phyloP scores from a whole-genome alignment of 179 eudicot genomes.

The Silene noctiflora region DNA sequence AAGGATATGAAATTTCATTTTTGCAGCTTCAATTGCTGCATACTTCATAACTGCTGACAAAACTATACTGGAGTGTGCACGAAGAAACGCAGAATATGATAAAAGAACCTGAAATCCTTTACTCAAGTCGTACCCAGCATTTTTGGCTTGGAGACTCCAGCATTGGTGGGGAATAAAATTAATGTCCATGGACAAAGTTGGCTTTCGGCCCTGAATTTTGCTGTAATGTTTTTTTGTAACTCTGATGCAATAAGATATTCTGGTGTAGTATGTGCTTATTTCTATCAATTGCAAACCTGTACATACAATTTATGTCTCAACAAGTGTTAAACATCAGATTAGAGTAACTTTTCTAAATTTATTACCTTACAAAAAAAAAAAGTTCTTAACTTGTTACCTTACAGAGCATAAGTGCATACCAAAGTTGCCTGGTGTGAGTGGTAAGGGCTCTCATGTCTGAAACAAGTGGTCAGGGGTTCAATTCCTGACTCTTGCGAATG shows the following conservation, averaged over 20 bases:
- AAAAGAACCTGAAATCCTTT: constrained; percentile 29
- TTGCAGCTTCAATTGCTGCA: constrained; percentile 75
- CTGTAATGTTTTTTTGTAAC: not conserved
- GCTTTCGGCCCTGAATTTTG: not conserved
- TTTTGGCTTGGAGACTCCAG: constrained; percentile 2
- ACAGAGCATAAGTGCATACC: too few species aligned
- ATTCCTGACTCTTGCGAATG: too few species aligned
- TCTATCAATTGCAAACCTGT: not conserved
- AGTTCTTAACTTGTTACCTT: too few species aligned
- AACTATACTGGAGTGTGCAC: constrained; percentile 68
- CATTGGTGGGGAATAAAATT: not conserved
- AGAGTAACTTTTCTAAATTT: too few species aligned
- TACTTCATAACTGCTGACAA: constrained; percentile 88
- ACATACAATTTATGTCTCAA: not conserved
- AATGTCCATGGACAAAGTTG: constrained; percentile 1
- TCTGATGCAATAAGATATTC: constrained; percentile 15
- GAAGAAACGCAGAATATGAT: constrained; percentile 56
- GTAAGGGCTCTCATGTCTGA: too few species aligned
- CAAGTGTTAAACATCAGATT: too few species aligned
- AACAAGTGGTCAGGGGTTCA: too few species aligned
- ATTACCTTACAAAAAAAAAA: too few species aligned
- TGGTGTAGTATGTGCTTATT: not conserved
- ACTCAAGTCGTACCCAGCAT: not conserved
- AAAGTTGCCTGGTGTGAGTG: too few species aligned
- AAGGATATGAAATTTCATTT: not conserved